Evolutionary conservation across 805 yeast genomes (phyloP).

Genomic region (Ogataea populi-albae): DNA sequence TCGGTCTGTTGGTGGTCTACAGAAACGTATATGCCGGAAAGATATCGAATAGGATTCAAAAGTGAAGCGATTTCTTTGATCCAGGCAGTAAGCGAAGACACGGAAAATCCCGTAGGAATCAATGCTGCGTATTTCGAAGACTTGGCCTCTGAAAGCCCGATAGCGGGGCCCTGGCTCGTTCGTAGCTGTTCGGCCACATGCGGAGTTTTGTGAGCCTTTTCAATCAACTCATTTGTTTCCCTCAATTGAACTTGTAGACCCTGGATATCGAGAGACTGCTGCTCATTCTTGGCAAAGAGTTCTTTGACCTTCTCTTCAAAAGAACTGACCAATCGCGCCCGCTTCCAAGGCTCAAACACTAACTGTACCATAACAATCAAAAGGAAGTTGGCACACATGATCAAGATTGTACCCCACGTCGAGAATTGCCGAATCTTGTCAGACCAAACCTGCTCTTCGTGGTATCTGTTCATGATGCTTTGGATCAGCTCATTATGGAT

Average conservation of each 20-base stretch:
- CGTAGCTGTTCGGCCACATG: too few relatives aligned
- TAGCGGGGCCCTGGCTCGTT: too few relatives aligned
- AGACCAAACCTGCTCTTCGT: slow-evolving; percentile 97
- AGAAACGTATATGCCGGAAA: neutral
- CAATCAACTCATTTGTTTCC: slow-evolving; percentile 6
- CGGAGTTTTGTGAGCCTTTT: too few relatives aligned
- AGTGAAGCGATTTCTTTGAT: neutral
- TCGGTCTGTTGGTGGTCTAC: neutral
- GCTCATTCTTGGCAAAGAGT: slow-evolving; percentile 39
- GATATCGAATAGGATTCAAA: slow-evolving; percentile 1
- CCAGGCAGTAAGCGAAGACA: neutral
- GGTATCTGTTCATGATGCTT: slow-evolving; percentile 82
- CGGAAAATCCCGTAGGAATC: neutral
- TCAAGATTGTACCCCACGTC: slow-evolving; percentile 92
- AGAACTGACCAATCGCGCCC: slow-evolving; percentile 72
- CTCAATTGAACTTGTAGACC: slow-evolving; percentile 18
- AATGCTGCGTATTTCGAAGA: too few relatives aligned
- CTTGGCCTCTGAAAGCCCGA: too few relatives aligned
- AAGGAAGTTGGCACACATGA: slow-evolving; percentile 83
- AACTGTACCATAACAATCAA: slow-evolving; percentile 80
- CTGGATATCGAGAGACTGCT: slow-evolving; percentile 15
- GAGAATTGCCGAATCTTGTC: slow-evolving; percentile 92
- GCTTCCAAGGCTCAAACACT: slow-evolving; percentile 91
- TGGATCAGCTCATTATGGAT: slow-evolving; percentile 66
- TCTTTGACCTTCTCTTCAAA: slow-evolving; percentile 78